Evolutionary conservation across 1,139 yeast genomes (phyloP), one percentile per base, ranked within the genome.

Genomic region (Casaregolazyma suthepensis): DNA sequence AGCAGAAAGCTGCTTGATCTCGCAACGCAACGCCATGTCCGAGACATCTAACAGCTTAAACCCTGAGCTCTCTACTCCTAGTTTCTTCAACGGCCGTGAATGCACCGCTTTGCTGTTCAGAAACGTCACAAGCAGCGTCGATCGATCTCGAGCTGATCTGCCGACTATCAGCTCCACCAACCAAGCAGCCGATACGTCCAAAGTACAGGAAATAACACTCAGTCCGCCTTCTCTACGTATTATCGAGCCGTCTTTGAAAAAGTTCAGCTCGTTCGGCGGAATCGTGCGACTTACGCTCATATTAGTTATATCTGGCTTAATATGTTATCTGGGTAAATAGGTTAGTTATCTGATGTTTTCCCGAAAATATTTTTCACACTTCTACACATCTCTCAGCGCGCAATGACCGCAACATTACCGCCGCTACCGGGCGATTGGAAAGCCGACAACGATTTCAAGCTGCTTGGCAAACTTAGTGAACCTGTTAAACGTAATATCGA

Each of bases 401-500:
- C 18, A 48, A 61, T 60, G 62, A 54, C 61, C 23, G 37, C 50
- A 13, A 47, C 50, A 22, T 29, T 47, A 17, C 37, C 50, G 1
- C 22, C 50, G n/a, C 38, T 54, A 13, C 58, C 66, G 38, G 66
- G 66, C 43, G 62, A 57, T 40, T 66, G 69, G 69, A 56, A 61
- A 45, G 65, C 67, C 22, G 60, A 65, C 42, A 68, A 66, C 54
- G 57, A 62, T 45, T 70, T 71, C 61, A 65, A 62, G 51, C 59
- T 69, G 19, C 56, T 60, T 43, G 61, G 61, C 17, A 58, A 68
- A 40, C 80, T 80, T 69, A 68, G 89, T 49, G 78, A 84, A 31
- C 83, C 96, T 54, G 80, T 80, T 52, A 87, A 88, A 69, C 91
- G 96, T 71, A 85, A 93, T 58, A 78, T 91, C 61, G 99, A 93